Evolutionary conservation across 164 flowering plant genomes (phyloP), one percentile per base, ranked within the genome.

Genomic region (Berberis thunbergii): DNA sequence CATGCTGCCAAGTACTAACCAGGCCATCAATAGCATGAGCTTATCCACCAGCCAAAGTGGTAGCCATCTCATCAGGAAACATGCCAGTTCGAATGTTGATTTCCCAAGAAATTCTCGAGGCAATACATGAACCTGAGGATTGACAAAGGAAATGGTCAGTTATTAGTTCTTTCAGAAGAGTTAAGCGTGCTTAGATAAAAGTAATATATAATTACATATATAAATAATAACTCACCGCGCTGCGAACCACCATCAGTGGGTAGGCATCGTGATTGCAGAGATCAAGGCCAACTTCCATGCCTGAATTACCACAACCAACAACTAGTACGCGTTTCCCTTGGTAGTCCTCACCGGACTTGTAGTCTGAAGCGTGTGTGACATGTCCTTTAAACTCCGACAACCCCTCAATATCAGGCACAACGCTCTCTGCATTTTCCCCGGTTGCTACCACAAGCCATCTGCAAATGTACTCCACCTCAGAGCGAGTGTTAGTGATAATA

Each of bases 231-330:
- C 93, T 76, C 45, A 89, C 96, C 76, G 89, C 78, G 79, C 75
- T 78, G 7, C 91, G 80, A 62, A 85, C 89, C 4, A 84, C 89
- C 79, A 87, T 83, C 1, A 81, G 72, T 39, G 96, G 91, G 5
- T 26, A 40, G 40, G 91, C 91, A 70, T 84, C 71, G 77, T 86
- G 81, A 66, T 85, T 81, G 76, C 85, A 82, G 50, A 89, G 85
- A 69, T 89, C 96, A 54, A 86, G 84, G 50, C 82, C 76, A 4
- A 87, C 72, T 65, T 89, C 96, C 96, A 89, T 89, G 64, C 96
- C 96, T 0, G 96, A 89, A 70, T 89, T 89, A 1, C 96, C 91
- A 67, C 91, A 87, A 2, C 96, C 96, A 4, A 89, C 88, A 0
- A 89, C 96, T 1, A 89, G 71, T 0, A 89, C 93, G 2, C 61